These are phyloP conservation scores for Geotrichum citri-aurantii DNA, from an alignment of 1,139 yeast species.

Conservation along the genomic window DNA sequence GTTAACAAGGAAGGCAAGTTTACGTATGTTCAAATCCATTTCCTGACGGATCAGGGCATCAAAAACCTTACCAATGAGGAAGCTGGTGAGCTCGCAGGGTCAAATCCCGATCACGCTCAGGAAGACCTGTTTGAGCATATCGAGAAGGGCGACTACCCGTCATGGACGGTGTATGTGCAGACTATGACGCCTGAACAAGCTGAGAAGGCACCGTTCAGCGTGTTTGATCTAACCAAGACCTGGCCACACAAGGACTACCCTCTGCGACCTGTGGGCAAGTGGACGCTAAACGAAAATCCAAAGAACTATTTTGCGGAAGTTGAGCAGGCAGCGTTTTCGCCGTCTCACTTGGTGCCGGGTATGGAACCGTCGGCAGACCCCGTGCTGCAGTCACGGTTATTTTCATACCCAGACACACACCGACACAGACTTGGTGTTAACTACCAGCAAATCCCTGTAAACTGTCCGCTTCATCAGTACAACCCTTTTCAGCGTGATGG, in stretches of 20 bases:
- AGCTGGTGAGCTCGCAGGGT: slow-evolving; percentile 51
- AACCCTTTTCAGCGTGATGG: slow-evolving; percentile 70
- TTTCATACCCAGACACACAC: slow-evolving; percentile 83
- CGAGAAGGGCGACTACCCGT: slow-evolving; percentile 54
- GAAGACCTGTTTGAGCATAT: slow-evolving; percentile 54
- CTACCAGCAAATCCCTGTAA: slow-evolving; percentile 69
- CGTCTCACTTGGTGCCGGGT: slow-evolving; percentile 78
- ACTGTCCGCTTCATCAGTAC: slow-evolving; percentile 42
- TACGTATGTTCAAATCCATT: slow-evolving; percentile 63
- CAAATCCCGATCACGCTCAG: slow-evolving; percentile 58
- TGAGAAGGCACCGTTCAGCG: slow-evolving; percentile 45
- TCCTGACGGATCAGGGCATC: slow-evolving; percentile 57
- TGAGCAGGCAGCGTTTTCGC: slow-evolving; percentile 79
- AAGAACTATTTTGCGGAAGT: slow-evolving; percentile 74
- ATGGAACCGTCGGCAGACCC: slow-evolving; percentile 85
- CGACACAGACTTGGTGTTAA: slow-evolving; percentile 61
- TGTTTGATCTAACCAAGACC: slow-evolving; percentile 68
- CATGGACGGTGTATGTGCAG: slow-evolving; percentile 63
- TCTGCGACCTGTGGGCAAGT: slow-evolving; percentile 65
- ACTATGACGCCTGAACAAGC: slow-evolving; percentile 72
- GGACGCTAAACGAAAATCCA: slow-evolving; percentile 66
- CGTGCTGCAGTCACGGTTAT: slow-evolving; percentile 76
- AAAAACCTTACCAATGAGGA: slow-evolving; percentile 52
- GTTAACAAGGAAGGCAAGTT: slow-evolving; percentile 57
- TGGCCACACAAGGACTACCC: slow-evolving; percentile 81